Evolutionary conservation across 2,329 filamentous ascomycete species (phyloP), one percentile per base, ranked within the genome.

Genomic region (Cercospora zeae-maydis): DNA sequence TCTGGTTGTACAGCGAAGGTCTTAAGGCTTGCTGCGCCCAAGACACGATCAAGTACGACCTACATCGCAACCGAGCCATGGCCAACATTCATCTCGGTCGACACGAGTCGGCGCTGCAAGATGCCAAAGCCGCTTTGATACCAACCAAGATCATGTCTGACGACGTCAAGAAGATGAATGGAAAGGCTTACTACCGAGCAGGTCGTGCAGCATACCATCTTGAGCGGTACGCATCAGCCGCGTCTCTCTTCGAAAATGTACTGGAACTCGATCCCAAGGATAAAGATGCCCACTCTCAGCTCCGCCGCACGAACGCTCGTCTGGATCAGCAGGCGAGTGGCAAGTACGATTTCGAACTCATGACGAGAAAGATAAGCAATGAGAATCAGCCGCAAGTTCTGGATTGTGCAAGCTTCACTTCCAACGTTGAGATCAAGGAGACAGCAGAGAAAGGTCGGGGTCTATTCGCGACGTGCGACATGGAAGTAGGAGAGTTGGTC

Each of bases 401-500:
- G 2, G 72, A 73, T 27, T 54, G 59, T 14, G 71, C 67, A n/a
- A 63, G 53, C 36, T 72, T 65, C 60, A 63, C 56, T 16, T 57
- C 51, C 7, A 59, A 62, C 4, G 64, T 58, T n/a, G 56, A 64
- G 11, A 56, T 69, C 10, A 42, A 63, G 6, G 51, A 64, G 10
- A 67, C 77, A 4, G 62, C 27, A 72, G 76, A 66, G 9, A 61
- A 62, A 21, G 80, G 80, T 9, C 74, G 75, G 2, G 80, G 80
- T 1, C 69, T 82, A 2, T 82, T 82, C 62, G 78, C 79, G 0
- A 72, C 73, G 0, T 67, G 71, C 16, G 68, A 73, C 51, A 69
- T 82, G 51, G 68, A 67, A 4, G 73, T 75, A 0, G 79, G 79
- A 52, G 77, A 80, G 1, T 51, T 82, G 2, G 71, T 82, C 21